Evolutionary conservation across 2,329 filamentous ascomycete species (phyloP).

Genomic region (Ceratocystis alfenasii): DNA sequence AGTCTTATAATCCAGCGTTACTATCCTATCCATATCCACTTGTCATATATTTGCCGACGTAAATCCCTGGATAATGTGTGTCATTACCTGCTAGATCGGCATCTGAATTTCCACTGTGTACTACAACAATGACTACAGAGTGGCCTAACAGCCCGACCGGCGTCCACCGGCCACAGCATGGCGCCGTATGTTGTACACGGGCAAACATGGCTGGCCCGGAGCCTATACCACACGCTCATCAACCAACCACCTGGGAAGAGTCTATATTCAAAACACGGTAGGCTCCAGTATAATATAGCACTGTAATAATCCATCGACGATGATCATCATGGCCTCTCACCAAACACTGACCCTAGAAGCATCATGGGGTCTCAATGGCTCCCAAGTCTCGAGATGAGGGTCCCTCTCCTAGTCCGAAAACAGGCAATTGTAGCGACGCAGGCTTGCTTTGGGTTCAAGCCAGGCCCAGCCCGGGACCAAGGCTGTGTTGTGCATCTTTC

Average conservation of each 20-base stretch:
- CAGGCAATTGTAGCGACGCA: background rate
- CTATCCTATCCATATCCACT: slow-evolving; percentile 2
- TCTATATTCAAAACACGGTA: no score
- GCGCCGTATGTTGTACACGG: no score
- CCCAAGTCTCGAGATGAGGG: background rate
- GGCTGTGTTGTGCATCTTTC: background rate
- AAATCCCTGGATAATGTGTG: slow-evolving; percentile 5
- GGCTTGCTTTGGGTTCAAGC: background rate
- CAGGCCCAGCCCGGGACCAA: background rate
- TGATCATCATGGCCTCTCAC: background rate
- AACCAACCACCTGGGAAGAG: background rate
- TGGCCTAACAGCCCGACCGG: background rate
- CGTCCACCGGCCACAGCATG: background rate
- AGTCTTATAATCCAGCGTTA: background rate
- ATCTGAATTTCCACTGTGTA: background rate
- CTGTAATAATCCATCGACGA: background rate
- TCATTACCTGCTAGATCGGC: slow-evolving; percentile 6
- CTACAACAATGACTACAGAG: slow-evolving; percentile 7
- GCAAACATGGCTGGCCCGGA: no score
- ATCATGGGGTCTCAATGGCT: background rate
- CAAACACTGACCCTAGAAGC: background rate
- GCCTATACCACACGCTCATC: background rate
- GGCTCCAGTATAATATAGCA: background rate
- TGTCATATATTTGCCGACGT: slow-evolving; percentile 5
- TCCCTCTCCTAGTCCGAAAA: background rate